Evolutionary conservation across 495 filamentous ascomycete species (phyloP).

Genomic region (Thermothielavioides terrestris): DNA sequence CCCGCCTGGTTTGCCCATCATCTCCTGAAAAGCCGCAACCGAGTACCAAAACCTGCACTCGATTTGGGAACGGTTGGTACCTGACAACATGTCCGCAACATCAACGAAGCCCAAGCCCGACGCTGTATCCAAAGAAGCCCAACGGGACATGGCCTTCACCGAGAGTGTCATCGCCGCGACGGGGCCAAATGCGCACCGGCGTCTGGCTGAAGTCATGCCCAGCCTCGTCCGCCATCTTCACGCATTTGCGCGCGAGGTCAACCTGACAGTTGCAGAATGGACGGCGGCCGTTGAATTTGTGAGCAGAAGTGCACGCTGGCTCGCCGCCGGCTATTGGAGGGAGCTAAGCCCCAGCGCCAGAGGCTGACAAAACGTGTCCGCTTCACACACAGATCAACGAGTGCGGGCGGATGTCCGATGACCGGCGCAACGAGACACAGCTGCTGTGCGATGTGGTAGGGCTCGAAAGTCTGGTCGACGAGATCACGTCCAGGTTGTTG

Average conservation of each 20-base stretch:
- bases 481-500: constrained; percentile 61
- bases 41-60: background rate
- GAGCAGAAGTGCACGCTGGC: constrained; percentile 9
- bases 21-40: background rate
- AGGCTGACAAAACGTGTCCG: constrained; percentile 9
- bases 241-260: constrained; percentile 51
- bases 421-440: constrained; percentile 65
- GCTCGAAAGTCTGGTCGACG: constrained; percentile 60
- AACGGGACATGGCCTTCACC: constrained; percentile 54
- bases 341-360: background rate
- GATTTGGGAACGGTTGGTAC: constrained; percentile 21
- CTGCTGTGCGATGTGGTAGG: constrained; percentile 65
- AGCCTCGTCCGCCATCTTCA: constrained; percentile 50
- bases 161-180: constrained; percentile 61
- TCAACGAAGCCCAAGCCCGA: constrained; percentile 5
- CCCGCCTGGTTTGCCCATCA: too few species aligned
- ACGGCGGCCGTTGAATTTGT: constrained; percentile 36
- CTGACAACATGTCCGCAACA: background rate
- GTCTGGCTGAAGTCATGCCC: constrained; percentile 44
- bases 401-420: constrained; percentile 61
- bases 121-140: constrained; percentile 3
- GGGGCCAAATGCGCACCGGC: constrained; percentile 54
- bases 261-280: constrained; percentile 49
- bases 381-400: constrained; percentile 50
- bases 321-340: background rate